These are phyloP conservation scores for Rhizophagus prolifer DNA, from an alignment of 192 early-diverging fungal genomes.

Conservation along the genomic window DNA sequence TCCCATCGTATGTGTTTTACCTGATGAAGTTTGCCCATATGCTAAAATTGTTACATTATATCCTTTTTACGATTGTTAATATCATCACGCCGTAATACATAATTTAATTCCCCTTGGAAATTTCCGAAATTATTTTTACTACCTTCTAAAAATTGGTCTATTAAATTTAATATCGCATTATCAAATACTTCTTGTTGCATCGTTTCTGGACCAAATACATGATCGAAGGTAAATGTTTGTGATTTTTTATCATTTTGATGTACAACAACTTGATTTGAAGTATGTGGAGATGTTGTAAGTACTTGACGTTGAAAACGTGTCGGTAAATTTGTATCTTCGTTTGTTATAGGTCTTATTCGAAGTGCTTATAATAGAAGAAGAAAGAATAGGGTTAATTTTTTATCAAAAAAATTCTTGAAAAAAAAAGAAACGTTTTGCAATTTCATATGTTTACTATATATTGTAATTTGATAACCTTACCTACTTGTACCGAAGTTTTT, in stretches of 20 bases:
- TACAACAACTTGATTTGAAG: conserved; percentile 25
- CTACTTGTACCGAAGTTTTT: conserved; percentile 3
- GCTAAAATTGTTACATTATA: conserved; percentile 95
- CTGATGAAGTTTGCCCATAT: conserved; percentile 90
- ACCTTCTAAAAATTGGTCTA: conserved; percentile 54
- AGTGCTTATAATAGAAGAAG: not conserved
- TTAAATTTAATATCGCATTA: conserved; percentile 43
- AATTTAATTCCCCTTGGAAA: not conserved
- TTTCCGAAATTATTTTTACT: conserved; percentile 14
- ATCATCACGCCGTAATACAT: no score
- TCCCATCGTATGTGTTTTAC: conserved; percentile 97
- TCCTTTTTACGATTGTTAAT: conserved; percentile 52
- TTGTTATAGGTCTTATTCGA: conserved; percentile 20
- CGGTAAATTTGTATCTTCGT: conserved; percentile 14
- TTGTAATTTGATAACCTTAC: not conserved
- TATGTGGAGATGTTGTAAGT: not conserved
- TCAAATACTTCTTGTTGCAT: conserved; percentile 62
- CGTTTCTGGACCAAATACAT: conserved; percentile 61
- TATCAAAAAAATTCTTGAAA: no score
- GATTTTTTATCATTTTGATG: conserved; percentile 12
- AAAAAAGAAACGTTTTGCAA: no score
- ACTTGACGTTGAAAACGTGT: conserved; percentile 19
- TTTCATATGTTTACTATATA: no score
- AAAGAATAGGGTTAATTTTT: not conserved
- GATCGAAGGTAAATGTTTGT: conserved; percentile 60